Evolutionary conservation across 2,329 filamentous ascomycete genomes (phyloP), one percentile per base, ranked within the genome.

Genomic region (Pseudocercospora eumusae): DNA sequence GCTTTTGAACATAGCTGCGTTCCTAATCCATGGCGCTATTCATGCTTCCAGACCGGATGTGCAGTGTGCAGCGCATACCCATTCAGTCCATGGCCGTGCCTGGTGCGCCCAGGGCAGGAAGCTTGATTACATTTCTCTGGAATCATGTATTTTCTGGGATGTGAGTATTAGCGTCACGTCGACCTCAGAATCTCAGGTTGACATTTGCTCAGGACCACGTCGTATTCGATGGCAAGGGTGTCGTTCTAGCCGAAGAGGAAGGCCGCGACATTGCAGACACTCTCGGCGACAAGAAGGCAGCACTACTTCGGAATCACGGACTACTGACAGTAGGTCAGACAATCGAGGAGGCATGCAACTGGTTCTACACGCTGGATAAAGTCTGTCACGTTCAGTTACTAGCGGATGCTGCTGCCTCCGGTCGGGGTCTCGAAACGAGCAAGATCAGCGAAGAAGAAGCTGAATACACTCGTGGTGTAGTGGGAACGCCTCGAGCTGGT

Each of bases 401-500:
- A 11, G 83, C 82, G 2, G 84, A 86, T 71, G 83, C 83, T 1
- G 84, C 84, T 0, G 85, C 84, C 0, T 82, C 73, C 0, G 88
- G 88, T 0, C 78, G 84, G 3, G 88, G 88, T 0, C 80, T 80
- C 0, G 74, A 81, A 69, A 89, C 87, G 0, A 76, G 88, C 23
- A 88, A 89, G 76, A 87, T 92, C 66, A 77, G 81, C 6, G 83
- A 89, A 1, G 84, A 85, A 53, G 88, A 91, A 72, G 88, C 88
- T 0, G 78, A 74, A 11, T 88, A 83, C 69, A 64, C 64, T 5
- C 57, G 54, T 36, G 62, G 54, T 11, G 47, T 64, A 2, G 65
- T 57, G 25, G 65, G 65, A 11, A 50, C 50, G 13, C 58, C 58
- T 36, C 62, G 65, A 47, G 63, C 61, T 20, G 65, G 65, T 1